Percentiles rank a stretch among this genome's conserved stretches.
Evolutionary conservation across 495 filamentous ascomycete genomes (phyloP).

Genomic region (Talaromyces nanjingensis): DNA sequence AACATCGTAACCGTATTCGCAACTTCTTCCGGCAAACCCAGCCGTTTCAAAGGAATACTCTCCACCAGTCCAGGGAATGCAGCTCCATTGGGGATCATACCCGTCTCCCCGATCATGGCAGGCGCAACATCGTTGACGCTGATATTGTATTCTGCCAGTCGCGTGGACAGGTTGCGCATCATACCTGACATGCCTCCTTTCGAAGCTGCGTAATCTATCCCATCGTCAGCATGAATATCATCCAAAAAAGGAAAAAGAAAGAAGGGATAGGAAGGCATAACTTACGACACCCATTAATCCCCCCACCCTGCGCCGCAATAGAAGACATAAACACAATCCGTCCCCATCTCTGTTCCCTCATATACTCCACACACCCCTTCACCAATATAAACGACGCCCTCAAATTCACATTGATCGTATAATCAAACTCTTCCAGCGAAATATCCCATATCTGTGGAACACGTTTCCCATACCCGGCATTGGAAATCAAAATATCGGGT

Average conservation of each 20-base stretch:
- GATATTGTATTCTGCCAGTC: constrained; percentile 55
- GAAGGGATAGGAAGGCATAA: constrained; percentile 13
- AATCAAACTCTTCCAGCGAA: constrained; percentile 56
- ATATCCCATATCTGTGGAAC: constrained; percentile 45
- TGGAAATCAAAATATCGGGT: constrained; percentile 58
- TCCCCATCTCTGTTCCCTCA: constrained; percentile 57
- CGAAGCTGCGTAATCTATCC: constrained; percentile 58
- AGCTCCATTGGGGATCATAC: constrained; percentile 55
- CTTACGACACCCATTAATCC: constrained; percentile 57
- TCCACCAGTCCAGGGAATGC: constrained; percentile 41
- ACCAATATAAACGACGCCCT: constrained; percentile 58
- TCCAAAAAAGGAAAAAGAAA: not conserved
- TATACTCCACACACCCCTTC: constrained; percentile 57
- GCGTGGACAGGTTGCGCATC: constrained; percentile 59
- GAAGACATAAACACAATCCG: constrained; percentile 63
- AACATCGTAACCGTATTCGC: constrained; percentile 64
- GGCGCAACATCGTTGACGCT: constrained; percentile 72
- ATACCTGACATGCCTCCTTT: constrained; percentile 58
- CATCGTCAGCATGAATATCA: not conserved
- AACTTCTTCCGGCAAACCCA: constrained; percentile 61
- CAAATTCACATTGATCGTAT: constrained; percentile 59
- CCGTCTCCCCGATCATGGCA: constrained; percentile 65
- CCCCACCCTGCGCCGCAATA: constrained; percentile 58
- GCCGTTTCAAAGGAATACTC: constrained; percentile 52
- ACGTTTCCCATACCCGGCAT: constrained; percentile 48